Evolutionary conservation across 176 grass and related monocot species (phyloP).

Genomic region (Musa schizocarpa): DNA sequence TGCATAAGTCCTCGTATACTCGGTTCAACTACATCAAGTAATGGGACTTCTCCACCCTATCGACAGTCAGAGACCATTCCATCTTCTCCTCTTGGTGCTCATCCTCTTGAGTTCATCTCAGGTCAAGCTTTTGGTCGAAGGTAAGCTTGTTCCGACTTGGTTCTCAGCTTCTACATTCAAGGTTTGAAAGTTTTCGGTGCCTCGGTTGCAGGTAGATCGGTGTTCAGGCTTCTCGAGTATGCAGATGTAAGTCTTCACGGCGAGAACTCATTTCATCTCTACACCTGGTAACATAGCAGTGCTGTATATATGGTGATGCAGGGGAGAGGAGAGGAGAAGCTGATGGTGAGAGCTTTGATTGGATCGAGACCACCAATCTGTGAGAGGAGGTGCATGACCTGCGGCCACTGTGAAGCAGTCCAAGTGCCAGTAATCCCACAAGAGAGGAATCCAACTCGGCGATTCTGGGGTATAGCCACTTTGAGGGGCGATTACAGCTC

Average conservation of each 20-base stretch:
- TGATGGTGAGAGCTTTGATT: conserved; percentile 37
- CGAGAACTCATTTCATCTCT: neutral
- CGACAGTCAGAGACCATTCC: too few relatives aligned
- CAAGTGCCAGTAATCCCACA: conserved; percentile 71
- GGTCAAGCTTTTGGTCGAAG: conserved; percentile 18
- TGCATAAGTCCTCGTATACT: too few relatives aligned
- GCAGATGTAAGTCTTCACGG: conserved; percentile 1
- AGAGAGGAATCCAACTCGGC: neutral
- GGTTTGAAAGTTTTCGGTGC: neutral
- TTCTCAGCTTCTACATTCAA: too few relatives aligned
- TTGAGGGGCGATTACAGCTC: conserved; percentile 11
- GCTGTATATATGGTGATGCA: neutral
- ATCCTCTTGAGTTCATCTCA: conserved; percentile 30
- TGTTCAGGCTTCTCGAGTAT: neutral
- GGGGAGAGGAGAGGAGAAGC: conserved; percentile 20
- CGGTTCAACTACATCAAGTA: too few relatives aligned
- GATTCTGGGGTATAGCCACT: too few relatives aligned
- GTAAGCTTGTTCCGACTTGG: neutral
- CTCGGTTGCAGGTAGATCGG: conserved; percentile 2
- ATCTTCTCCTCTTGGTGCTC: conserved; percentile 5
- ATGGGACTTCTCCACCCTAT: too few relatives aligned
- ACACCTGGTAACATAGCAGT: too few relatives aligned
- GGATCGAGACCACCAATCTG: conserved; percentile 79
- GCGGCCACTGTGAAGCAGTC: conserved; percentile 72
- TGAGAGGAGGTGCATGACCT: conserved; percentile 58